phyloP scores from a whole-genome alignment of 768 basidiomycete species.

The Tylopilus sp. region DNA sequence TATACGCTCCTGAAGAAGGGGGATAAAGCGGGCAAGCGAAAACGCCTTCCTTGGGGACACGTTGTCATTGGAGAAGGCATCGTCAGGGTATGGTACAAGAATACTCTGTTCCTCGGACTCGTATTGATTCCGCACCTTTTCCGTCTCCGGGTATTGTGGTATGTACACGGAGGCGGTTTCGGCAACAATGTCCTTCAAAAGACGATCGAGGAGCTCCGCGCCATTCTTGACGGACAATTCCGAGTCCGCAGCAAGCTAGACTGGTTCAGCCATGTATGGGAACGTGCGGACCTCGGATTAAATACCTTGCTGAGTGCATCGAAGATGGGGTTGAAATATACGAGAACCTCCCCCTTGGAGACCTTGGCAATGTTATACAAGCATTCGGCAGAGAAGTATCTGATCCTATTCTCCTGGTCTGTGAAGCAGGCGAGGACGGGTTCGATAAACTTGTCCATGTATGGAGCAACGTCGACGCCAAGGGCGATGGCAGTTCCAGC shows the following conservation, averaged over 20 bases:
- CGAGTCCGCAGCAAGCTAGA: constrained; percentile 90
- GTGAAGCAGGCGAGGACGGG: constrained; percentile 89
- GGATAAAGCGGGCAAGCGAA: constrained; percentile 92
- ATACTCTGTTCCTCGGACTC: constrained; percentile 51
- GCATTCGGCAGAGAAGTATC: constrained; percentile 97
- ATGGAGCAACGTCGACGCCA: constrained; percentile 88
- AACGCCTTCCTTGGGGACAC: constrained; percentile 69
- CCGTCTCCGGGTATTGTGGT: constrained; percentile 80
- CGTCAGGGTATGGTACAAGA: constrained; percentile 62
- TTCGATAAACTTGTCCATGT: constrained; percentile 90
- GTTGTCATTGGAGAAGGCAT: constrained; percentile 24
- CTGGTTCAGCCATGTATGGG: constrained; percentile 8
- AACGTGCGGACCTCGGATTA: background rate
- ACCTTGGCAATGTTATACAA: constrained; percentile 98
- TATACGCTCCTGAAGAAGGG: constrained; percentile 87
- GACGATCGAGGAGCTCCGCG: constrained; percentile 91
- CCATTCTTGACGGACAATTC: constrained; percentile 98
- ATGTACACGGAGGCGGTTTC: constrained; percentile 95
- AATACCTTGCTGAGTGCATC: constrained; percentile 94
- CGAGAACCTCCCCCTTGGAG: constrained; percentile 92
- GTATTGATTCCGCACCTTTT: constrained; percentile 49
- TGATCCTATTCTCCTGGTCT: constrained; percentile 90
- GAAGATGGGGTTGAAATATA: constrained; percentile 98
- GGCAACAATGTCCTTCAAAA: constrained; percentile 97
- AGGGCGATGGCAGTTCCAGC: constrained; percentile 97